Percentiles rank a stretch among this genome's conserved stretches.
Conservation (phyloP, 2,329 filamentous ascomycete species). For the Neonectria magnoliae region DNA sequence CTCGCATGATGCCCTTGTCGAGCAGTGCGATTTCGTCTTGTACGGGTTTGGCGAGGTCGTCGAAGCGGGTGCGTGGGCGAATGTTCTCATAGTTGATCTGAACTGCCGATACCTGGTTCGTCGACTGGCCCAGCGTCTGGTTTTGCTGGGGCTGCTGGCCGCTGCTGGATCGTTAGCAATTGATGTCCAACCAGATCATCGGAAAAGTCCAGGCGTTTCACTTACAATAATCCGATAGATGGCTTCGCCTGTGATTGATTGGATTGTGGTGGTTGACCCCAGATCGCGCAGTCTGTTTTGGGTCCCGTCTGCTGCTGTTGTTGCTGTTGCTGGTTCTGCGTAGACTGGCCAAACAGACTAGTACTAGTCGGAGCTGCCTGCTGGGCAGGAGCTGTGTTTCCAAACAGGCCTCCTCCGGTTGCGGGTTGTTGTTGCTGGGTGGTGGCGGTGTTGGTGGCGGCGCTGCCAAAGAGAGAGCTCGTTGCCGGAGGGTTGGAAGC, state of each 20-base stretch:
- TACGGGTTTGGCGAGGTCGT: constrained; percentile 84
- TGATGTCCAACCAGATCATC: neutral
- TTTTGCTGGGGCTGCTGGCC: constrained; percentile 45
- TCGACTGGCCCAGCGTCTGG: constrained; percentile 45
- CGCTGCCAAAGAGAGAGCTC: constrained; percentile 46
- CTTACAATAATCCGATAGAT: constrained; percentile 48
- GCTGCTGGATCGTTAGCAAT: constrained; percentile 38
- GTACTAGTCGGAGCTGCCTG: constrained; percentile 25
- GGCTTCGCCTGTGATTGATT: constrained; percentile 49
- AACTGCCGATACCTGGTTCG: constrained; percentile 72
- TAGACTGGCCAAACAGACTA: constrained; percentile 41
- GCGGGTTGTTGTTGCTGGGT: constrained; percentile 34
- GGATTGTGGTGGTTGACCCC: constrained; percentile 22
- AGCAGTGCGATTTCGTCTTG: constrained; percentile 81
- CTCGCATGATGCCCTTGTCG: constrained; percentile 82
- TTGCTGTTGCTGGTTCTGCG: constrained; percentile 34
- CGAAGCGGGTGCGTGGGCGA: constrained; percentile 88
- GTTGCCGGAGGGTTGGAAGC: constrained; percentile 35
- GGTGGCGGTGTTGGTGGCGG: constrained; percentile 30
- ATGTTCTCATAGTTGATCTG: constrained; percentile 83
- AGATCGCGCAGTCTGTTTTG: too few relatives aligned
- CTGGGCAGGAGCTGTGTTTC: constrained; percentile 25
- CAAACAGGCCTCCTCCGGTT: constrained; percentile 35
- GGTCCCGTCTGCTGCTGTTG: constrained; percentile 37
- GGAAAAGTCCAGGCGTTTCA: neutral